A percentile compares a stretch with the other conserved stretches of the same genome.
phyloP scores from a whole-genome alignment of 192 early-diverging fungal genomes.

The Neocallimastix lanati region DNA sequence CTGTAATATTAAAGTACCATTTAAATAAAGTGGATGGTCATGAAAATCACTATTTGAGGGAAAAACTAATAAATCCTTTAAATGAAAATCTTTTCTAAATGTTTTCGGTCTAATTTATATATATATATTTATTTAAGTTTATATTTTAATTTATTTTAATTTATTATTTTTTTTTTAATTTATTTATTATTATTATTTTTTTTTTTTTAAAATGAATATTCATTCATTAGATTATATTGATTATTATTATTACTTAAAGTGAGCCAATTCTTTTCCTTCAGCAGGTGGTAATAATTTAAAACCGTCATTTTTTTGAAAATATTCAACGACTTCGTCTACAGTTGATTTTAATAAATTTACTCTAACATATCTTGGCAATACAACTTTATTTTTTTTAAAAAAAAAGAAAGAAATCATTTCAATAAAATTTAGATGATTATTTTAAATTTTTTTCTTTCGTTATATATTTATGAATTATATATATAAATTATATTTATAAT shows the following conservation, averaged over 20 bases:
- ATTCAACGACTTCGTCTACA: constrained; percentile 43
- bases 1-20: constrained; percentile 74
- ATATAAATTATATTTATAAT: neutral
- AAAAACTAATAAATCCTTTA: constrained; percentile 67
- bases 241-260: neutral
- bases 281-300: constrained; percentile 6
- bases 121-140: neutral
- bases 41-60: constrained; percentile 79
- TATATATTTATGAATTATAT: too few relatives aligned
- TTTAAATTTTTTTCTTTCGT: too few relatives aligned
- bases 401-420: too few relatives aligned
- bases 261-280: constrained; percentile 13
- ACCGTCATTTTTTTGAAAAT: constrained; percentile 29
- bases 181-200: neutral
- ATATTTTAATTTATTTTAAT: neutral
- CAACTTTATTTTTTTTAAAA: constrained; percentile 13
- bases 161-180: neutral
- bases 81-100: constrained; percentile 42
- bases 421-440: too few relatives aligned
- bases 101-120: constrained; percentile 9
- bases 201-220: too few relatives aligned
- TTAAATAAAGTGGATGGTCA: constrained; percentile 47
- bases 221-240: too few relatives aligned
- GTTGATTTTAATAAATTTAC: constrained; percentile 67
- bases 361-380: constrained; percentile 67